Evolutionary conservation across 2,329 filamentous ascomycete species (phyloP).

Genomic region (Nannizziopsis arthrosporioides): DNA sequence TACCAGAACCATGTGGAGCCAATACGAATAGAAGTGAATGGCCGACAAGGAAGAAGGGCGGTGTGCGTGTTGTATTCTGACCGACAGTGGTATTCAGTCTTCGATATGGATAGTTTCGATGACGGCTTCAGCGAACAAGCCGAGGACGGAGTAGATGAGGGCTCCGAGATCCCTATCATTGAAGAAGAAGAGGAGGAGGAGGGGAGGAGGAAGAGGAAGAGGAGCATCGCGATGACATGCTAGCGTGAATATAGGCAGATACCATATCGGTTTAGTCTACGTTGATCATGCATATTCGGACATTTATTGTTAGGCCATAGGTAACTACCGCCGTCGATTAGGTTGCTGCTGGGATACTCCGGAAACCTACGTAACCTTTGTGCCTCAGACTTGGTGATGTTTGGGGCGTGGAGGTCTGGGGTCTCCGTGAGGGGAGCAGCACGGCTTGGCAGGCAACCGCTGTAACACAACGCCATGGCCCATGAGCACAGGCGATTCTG

Average conservation of each 20-base stretch:
- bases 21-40: slow-evolving; percentile 43
- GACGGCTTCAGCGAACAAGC: slow-evolving; percentile 11
- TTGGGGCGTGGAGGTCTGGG: no score
- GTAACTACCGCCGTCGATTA: no score
- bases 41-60: slow-evolving; percentile 41
- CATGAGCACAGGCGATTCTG: background rate
- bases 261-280: no score
- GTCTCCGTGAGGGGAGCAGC: background rate
- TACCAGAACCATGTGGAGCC: slow-evolving; percentile 37
- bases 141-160: slow-evolving; percentile 22
- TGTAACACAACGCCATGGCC: background rate
- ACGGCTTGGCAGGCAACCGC: slow-evolving; percentile 10
- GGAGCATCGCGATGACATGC: background rate
- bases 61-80: slow-evolving; percentile 46
- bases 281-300: no score
- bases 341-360: no score
- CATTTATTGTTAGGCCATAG: no score
- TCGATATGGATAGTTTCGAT: slow-evolving; percentile 43
- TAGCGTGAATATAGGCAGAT: background rate
- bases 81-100: slow-evolving; percentile 42
- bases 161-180: slow-evolving; percentile 12
- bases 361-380: no score
- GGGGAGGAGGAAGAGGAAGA: background rate
- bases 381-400: no score
- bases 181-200: slow-evolving; percentile 10